Evolutionary conservation across 495 filamentous ascomycete genomes (phyloP).

Genomic region (Penicillium dipodomyicola): DNA sequence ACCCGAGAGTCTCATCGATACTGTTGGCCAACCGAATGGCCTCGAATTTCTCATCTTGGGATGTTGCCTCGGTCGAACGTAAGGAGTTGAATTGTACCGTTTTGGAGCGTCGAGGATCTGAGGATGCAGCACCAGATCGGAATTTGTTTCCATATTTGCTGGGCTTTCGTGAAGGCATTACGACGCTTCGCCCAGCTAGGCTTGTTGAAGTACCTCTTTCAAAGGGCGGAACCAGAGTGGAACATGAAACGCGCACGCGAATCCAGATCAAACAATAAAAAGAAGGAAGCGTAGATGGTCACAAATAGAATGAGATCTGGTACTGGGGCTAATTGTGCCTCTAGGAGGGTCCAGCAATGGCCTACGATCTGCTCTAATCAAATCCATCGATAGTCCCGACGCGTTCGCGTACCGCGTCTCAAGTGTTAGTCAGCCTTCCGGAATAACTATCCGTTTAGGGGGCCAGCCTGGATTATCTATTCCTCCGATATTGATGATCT

Average conservation of each 20-base stretch:
- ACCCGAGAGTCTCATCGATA: conserved; percentile 94
- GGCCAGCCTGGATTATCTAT: conserved; percentile 17
- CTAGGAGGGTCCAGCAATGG: conserved; percentile 19
- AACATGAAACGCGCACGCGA: conserved; percentile 28
- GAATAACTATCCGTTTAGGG: conserved; percentile 32
- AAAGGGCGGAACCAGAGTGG: conserved; percentile 12
- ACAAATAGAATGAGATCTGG: conserved; percentile 7
- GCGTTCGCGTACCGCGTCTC: conserved; percentile 43
- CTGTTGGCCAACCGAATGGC: conserved; percentile 75
- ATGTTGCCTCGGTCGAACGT: conserved; percentile 76
- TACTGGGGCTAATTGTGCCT: conserved; percentile 14
- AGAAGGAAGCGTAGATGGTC: neutral
- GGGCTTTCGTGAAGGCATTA: conserved; percentile 58
- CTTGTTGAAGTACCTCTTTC: conserved; percentile 17
- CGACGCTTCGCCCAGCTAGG: conserved; percentile 33
- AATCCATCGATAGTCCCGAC: conserved; percentile 29
- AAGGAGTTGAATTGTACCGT: conserved; percentile 76
- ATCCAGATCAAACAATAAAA: conserved; percentile 9
- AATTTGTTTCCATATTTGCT: conserved; percentile 56
- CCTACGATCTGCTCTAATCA: conserved; percentile 23
- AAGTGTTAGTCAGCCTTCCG: conserved; percentile 23
- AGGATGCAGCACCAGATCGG: conserved; percentile 48
- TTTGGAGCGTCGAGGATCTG: conserved; percentile 57
- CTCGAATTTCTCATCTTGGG: conserved; percentile 82
- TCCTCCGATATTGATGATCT: conserved; percentile 19